phyloP scores from a whole-genome alignment of 768 basidiomycete genomes.

The Krasilnikovozyma curviuscula region DNA sequence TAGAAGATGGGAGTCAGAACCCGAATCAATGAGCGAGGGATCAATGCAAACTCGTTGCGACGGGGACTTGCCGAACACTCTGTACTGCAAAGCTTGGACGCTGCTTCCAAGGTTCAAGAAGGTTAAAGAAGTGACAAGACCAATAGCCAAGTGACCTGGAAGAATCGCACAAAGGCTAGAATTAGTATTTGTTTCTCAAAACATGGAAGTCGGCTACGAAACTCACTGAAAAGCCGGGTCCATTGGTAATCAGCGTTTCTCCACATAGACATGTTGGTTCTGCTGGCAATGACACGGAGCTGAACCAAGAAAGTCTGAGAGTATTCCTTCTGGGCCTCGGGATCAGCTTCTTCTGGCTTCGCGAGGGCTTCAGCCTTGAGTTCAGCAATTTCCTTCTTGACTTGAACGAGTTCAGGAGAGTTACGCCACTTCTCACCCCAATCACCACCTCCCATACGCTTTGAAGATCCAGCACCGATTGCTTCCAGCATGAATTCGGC shows the following conservation, averaged over 20 bases:
- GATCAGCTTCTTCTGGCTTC: slow-evolving; percentile 9
- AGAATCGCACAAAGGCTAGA: background rate
- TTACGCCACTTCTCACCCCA: slow-evolving; percentile 74
- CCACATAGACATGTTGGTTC: slow-evolving; percentile 49
- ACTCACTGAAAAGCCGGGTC: background rate
- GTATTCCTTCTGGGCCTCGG: slow-evolving; percentile 17
- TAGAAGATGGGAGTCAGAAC: no score
- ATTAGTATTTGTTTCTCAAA: background rate
- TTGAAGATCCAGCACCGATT: slow-evolving; percentile 42
- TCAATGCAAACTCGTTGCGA: no score
- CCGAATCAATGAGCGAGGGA: no score
- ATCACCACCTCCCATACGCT: slow-evolving; percentile 49
- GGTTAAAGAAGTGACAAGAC: slow-evolving; percentile 41
- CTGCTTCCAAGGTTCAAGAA: slow-evolving; percentile 55
- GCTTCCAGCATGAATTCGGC: slow-evolving; percentile 39
- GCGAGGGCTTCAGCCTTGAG: slow-evolving; percentile 25
- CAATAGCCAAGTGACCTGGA: slow-evolving; percentile 37
- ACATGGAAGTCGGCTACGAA: background rate
- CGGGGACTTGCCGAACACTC: slow-evolving; percentile 26
- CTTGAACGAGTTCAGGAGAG: slow-evolving; percentile 38
- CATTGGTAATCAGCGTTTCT: slow-evolving; percentile 31
- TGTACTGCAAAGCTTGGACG: slow-evolving; percentile 51
- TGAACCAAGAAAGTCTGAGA: slow-evolving; percentile 58
- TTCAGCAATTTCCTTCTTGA: slow-evolving; percentile 30
- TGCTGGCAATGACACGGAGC: slow-evolving; percentile 39